Conservation (phyloP, 176 grass and related monocot species). For the Carex scoparia region DNA sequence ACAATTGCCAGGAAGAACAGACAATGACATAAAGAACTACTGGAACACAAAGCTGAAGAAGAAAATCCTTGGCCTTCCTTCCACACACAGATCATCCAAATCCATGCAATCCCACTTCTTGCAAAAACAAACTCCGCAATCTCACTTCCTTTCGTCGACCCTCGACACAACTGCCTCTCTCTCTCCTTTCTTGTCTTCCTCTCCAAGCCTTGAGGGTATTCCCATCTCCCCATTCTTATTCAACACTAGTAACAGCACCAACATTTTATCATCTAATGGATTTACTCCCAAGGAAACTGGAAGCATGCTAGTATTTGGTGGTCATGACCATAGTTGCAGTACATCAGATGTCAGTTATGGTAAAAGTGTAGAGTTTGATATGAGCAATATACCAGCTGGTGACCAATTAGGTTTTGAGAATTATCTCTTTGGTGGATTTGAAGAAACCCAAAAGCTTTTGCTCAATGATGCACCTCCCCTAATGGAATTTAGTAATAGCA, state of each 20-base stretch:
- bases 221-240: conserved; percentile 19
- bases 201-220: conserved; percentile 31
- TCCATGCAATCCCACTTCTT: conserved; percentile 16
- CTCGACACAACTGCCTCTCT: not conserved
- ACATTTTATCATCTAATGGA: not conserved
- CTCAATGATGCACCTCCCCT: conserved; percentile 6
- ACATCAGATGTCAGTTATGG: conserved; percentile 29
- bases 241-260: not conserved
- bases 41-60: conserved; percentile 63
- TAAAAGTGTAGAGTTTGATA: conserved; percentile 9
- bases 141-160: conserved; percentile 3
- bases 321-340: conserved; percentile 13
- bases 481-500: conserved; percentile 14
- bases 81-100: conserved; percentile 22
- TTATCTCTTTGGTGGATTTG: conserved; percentile 28
- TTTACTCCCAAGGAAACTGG: not conserved
- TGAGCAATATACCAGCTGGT: conserved; percentile 18
- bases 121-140: conserved; percentile 27
- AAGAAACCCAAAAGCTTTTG: conserved; percentile 24
- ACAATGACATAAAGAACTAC: conserved; percentile 62
- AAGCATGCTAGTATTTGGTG: conserved; percentile 35
- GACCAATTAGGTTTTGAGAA: conserved; percentile 19
- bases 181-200: conserved; percentile 10
- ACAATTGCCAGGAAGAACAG: conserved; percentile 61
- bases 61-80: conserved; percentile 34